These are phyloP conservation scores for Zychaea mexicana DNA, from an alignment of 371 early-diverging fungal species.

Conservation along the genomic window DNA sequence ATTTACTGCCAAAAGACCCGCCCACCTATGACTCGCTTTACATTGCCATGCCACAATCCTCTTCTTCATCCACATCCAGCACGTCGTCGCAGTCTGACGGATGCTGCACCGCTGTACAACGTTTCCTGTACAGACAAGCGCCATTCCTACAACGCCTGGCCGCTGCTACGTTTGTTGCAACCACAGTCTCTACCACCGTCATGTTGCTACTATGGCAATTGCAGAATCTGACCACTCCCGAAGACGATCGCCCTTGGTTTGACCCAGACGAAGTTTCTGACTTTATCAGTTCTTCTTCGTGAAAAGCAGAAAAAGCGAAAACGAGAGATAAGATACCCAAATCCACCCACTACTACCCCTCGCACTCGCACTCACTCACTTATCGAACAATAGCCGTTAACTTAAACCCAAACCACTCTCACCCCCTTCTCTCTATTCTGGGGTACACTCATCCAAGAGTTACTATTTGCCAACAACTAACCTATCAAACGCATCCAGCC, in stretches of 20 bases:
- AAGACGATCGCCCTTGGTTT: slow-evolving; percentile 43
- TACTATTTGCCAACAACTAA: too few relatives aligned
- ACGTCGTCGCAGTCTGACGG: slow-evolving; percentile 8
- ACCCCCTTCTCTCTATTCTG: too few relatives aligned
- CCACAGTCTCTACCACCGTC: slow-evolving; percentile 43
- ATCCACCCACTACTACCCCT: too few relatives aligned
- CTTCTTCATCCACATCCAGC: slow-evolving; percentile 12
- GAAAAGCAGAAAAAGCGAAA: too few relatives aligned
- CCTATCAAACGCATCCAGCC: too few relatives aligned
- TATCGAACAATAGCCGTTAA: too few relatives aligned
- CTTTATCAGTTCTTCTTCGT: background rate
- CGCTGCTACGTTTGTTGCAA: slow-evolving; percentile 47
- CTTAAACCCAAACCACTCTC: too few relatives aligned
- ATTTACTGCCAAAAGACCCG: slow-evolving; percentile 41
- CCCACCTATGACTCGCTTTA: slow-evolving; percentile 48
- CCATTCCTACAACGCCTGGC: slow-evolving; percentile 37
- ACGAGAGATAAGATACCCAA: background rate
- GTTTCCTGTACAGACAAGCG: slow-evolving; percentile 28
- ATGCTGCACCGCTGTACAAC: slow-evolving; percentile 15
- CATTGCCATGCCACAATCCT: slow-evolving; percentile 26
- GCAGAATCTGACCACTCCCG: slow-evolving; percentile 42
- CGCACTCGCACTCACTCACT: too few relatives aligned
- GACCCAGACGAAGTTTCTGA: slow-evolving; percentile 21
- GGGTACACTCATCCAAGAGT: too few relatives aligned
- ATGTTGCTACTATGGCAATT: slow-evolving; percentile 50